Conservation (phyloP, 768 basidiomycete genomes). For the Psilocybe subaeruginosa region DNA sequence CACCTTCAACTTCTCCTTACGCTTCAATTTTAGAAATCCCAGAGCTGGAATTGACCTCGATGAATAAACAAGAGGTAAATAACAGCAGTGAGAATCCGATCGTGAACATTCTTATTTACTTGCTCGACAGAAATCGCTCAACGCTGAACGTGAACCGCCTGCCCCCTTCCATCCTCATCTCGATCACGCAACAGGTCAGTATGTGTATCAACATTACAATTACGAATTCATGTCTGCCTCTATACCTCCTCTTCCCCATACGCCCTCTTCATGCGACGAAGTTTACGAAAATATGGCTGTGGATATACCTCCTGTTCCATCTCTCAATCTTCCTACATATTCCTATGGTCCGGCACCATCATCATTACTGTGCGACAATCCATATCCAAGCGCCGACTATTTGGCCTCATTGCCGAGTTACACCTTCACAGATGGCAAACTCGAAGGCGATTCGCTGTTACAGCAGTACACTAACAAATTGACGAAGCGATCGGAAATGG, state of each 20-base stretch:
- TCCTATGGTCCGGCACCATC: not conserved
- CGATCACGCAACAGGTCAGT: slow-evolving; percentile 19
- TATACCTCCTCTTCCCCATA: not conserved
- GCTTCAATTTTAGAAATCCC: slow-evolving; percentile 28
- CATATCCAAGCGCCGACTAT: too few species aligned
- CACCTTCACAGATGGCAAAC: not conserved
- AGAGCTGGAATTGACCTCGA: slow-evolving; percentile 20
- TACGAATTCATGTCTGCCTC: not conserved
- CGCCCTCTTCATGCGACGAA: not conserved
- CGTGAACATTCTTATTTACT: not conserved
- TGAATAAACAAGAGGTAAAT: not conserved
- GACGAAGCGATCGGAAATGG: not conserved
- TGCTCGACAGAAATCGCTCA: not conserved
- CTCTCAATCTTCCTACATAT: not conserved
- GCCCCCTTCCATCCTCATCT: slow-evolving; percentile 14
- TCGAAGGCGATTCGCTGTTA: not conserved
- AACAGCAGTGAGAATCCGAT: not conserved
- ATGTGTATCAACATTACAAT: slow-evolving; percentile 12
- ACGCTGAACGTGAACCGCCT: not conserved
- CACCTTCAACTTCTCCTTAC: slow-evolving; percentile 1
- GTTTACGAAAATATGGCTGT: too few species aligned
- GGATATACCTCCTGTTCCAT: too few species aligned
- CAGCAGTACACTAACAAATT: too few species aligned
- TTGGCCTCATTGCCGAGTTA: too few species aligned
- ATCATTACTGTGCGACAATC: not conserved